Base-by-base conservation (phyloP, 1,284 basidiomycete species). In the Erythrobasidium hasegawianum region DNA sequence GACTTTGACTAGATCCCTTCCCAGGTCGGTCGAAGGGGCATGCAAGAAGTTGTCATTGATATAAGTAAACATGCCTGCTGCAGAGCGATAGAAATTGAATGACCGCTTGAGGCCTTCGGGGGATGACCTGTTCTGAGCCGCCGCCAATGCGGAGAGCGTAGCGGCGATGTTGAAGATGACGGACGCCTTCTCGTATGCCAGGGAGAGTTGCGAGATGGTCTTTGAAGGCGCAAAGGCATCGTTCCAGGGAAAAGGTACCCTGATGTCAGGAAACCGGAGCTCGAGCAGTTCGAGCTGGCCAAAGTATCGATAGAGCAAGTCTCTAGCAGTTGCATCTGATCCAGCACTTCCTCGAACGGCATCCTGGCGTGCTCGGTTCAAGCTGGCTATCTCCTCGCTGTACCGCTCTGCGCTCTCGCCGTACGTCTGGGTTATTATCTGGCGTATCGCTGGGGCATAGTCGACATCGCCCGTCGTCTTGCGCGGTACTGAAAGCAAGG, bases 41-140 rank as follows among this genome's bases (percentile, higher is more conserved):
- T 98, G 96, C 0, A 98, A 80, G 78, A 99, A 98, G 82, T 98
- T 98, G 78, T 98, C 95, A 80, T 97, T 97, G 82, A 99, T 95
- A 77, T 98, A 98, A 11, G 87, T 91, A 74, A 97, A 85, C 91
- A 98, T 96, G 22, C 96, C 96, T 0, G 95, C 91, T 39, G 90
- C 87, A n/a, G 90, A 87, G 18, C 89, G 83, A 73, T 92, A 88
- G 77, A 93, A 93, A 78, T 92, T 85, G 80, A 97, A 98, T 0
- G 93, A 86, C 24, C 93, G 86, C 78, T 97, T 97, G 72, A 94
- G 79, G n/a, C 94, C 94, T 76, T 98, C 94, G 1, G 91, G 89
- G 61, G 91, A 88, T 2, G 88, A 85, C 64, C 90, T 82, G 73
- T 87, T 88, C 79, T 90, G 88, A 0, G 86, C 82, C 0, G 89